phyloP scores from a whole-genome alignment of 371 early-diverging fungal genomes.

The Mortierella sp. region DNA sequence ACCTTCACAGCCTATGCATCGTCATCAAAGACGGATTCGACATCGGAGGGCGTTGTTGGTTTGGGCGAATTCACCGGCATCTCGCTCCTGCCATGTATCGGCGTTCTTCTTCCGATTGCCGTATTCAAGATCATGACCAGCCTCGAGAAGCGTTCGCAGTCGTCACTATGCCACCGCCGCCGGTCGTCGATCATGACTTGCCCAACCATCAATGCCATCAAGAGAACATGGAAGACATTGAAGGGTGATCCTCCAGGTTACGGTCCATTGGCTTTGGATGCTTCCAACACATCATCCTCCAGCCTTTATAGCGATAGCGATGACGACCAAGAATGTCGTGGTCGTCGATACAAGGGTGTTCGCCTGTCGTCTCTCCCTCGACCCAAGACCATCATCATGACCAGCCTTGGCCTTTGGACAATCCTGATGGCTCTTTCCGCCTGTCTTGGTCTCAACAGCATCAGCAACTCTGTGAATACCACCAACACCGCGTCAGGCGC shows the following conservation, averaged over 20 bases:
- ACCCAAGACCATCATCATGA: constrained; percentile 26
- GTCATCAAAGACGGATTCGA: neutral
- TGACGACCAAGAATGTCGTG: neutral
- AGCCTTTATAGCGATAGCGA: neutral
- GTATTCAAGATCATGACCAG: constrained; percentile 29
- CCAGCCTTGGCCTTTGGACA: constrained; percentile 41
- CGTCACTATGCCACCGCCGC: neutral
- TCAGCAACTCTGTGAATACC: constrained; percentile 8
- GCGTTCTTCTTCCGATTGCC: constrained; percentile 25
- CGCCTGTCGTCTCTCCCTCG: constrained; percentile 21
- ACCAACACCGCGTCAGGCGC: too few species aligned
- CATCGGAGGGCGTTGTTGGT: neutral
- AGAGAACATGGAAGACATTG: constrained; percentile 9
- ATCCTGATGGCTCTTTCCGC: constrained; percentile 31
- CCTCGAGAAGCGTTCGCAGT: constrained; percentile 15
- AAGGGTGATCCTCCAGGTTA: constrained; percentile 23
- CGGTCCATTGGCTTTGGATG: constrained; percentile 17
- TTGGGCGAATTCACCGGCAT: constrained; percentile 16
- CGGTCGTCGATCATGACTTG: constrained; percentile 11
- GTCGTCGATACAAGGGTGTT: neutral
- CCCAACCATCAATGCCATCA: constrained; percentile 19
- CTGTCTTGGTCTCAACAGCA: constrained; percentile 26
- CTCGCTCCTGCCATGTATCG: constrained; percentile 30
- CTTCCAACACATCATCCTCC: neutral
- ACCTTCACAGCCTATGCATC: constrained; percentile 23